These are phyloP conservation scores for Globisporangium paroecandrum DNA, from an alignment of 352 stramenopile genomes.

Conservation along the genomic window DNA sequence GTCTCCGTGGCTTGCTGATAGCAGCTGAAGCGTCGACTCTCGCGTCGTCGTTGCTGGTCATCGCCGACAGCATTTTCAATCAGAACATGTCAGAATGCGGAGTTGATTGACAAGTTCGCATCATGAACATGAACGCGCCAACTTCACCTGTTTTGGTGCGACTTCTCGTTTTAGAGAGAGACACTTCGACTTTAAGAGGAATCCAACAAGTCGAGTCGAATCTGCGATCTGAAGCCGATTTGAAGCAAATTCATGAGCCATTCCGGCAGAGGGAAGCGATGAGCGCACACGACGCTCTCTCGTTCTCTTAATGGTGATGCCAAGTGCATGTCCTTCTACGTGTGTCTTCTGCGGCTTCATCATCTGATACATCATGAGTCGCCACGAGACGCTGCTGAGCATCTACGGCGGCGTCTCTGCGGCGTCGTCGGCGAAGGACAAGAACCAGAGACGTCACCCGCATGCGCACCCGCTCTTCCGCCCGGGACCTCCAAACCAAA, in stretches of 20 bases:
- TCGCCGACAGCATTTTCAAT: background rate
- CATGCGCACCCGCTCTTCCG: background rate
- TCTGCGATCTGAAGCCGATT: no score
- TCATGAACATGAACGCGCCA: background rate
- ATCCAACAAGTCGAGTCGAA: no score
- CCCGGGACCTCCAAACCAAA: background rate
- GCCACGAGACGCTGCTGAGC: constrained; percentile 9
- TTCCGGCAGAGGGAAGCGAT: background rate
- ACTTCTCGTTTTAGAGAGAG: no score
- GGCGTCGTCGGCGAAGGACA: background rate
- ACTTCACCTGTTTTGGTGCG: no score
- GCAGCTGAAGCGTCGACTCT: background rate
- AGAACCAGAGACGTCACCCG: background rate
- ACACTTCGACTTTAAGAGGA: no score
- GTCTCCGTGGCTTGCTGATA: background rate
- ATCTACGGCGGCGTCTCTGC: constrained; percentile 1
- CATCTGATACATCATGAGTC: background rate
- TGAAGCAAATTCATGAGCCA: no score
- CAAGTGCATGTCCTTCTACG: no score
- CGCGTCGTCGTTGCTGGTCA: background rate
- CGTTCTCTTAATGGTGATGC: background rate
- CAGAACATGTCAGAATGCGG: background rate
- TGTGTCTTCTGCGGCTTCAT: background rate
- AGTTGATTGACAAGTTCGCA: background rate
- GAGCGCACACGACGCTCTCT: background rate